Base-by-base conservation (phyloP, 2,329 filamentous ascomycete species). In the Fusarium marasasianum region DNA sequence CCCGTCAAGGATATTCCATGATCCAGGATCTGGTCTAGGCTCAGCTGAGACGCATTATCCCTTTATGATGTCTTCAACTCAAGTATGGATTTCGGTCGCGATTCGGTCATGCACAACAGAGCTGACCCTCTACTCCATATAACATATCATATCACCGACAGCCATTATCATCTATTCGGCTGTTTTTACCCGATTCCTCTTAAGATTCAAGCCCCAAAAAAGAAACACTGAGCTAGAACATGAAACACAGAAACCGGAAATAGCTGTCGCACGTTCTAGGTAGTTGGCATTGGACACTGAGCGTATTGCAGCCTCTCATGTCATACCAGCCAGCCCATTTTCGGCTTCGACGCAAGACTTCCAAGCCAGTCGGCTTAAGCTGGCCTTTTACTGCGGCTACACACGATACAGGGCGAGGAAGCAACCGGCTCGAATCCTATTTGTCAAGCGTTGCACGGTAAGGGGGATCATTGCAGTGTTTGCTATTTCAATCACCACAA, bases 211-310 rank as follows among this genome's bases (percentile, higher is more conserved):
- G 47, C 58, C 59, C 29, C 11, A 7, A 24, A 33, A 33, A 57
- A 57, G 50, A 63, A 72, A 71, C 48, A 61, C 57, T 53, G 48
- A 68, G 31, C 54, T 56, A 50, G 50, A 72, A 74, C 62, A 47
- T 67, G 63, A 74, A 74, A 72, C 71, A 62, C 48, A 40, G 44
- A 61, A 65, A 55, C 24, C n/a, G 58, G 51, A 65, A 74, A 65
- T 60, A 54, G 53, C 37, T 38, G 66, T 72, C 66, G 54, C 63
- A 68, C 45, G n/a, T 64, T 61, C 38, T 45, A 53, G 26, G 45
- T 48, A 31, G 26, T 20, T 48, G 15, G 37, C 54, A 35, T 60
- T 33, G 24, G 45, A 38, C 65, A 50, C 37, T 47, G 41, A 47
- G 48, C 63, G 55, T 69, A 41, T 44, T 76, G 45, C 40, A 57